Percentiles rank a stretch among this genome's conserved stretches.
phyloP scores from a whole-genome alignment of 495 filamentous ascomycete genomes.

The Pyrenopolyporus hunteri region DNA sequence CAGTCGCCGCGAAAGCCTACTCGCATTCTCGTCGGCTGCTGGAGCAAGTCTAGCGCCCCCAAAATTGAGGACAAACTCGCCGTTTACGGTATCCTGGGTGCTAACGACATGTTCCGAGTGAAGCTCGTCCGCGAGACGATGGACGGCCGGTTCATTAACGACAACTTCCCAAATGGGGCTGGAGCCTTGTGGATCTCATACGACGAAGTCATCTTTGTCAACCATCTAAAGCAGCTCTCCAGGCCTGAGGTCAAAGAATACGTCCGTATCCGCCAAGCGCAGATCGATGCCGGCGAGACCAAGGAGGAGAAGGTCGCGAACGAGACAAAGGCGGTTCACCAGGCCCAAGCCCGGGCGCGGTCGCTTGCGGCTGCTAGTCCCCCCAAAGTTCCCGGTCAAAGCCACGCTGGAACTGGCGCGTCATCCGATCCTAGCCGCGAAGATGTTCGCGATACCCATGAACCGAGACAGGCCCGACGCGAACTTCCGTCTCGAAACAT shows the following conservation, averaged over 20 bases:
- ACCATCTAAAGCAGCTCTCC: conserved; percentile 50
- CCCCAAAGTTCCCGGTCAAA: conserved; percentile 2
- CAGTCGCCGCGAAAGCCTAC: conserved; percentile 45
- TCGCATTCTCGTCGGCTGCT: conserved; percentile 57
- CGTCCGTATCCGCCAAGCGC: conserved; percentile 55
- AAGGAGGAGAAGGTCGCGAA: conserved; percentile 52
- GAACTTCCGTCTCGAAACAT: conserved; percentile 17
- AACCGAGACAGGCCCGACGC: conserved; percentile 43
- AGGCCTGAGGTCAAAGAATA: conserved; percentile 62
- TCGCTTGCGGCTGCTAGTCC: background rate
- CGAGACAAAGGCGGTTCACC: conserved; percentile 53
- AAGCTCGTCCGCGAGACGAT: conserved; percentile 58
- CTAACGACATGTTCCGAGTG: conserved; percentile 60
- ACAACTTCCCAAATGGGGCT: conserved; percentile 58
- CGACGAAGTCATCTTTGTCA: conserved; percentile 58
- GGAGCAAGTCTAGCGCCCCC: conserved; percentile 50
- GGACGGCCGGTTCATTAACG: conserved; percentile 53
- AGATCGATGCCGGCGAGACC: conserved; percentile 54
- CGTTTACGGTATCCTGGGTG: conserved; percentile 57
- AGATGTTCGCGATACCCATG: conserved; percentile 28
- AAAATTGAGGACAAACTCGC: conserved; percentile 55
- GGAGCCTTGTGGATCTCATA: conserved; percentile 61
- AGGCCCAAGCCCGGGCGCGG: conserved; percentile 51
- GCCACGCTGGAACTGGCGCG: background rate
- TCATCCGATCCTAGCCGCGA: conserved; percentile 19